Evolutionary conservation across 208 protist genomes (phyloP).

Genomic region (Crithidia mellificae): DNA sequence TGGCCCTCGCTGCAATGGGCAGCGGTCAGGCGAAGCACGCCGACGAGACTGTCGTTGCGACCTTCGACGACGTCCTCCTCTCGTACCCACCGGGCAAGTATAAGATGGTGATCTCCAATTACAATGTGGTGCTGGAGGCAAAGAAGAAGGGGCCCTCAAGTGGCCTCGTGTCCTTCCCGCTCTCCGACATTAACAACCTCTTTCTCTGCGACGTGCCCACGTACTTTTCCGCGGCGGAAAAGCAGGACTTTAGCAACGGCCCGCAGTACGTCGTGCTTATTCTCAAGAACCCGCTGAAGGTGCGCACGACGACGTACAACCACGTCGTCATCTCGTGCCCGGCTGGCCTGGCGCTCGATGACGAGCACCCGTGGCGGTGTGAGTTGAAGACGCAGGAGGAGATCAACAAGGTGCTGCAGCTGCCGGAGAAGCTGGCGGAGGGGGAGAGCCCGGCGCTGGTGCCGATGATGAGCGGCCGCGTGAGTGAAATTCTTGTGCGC

Average conservation of each 20-base stretch:
- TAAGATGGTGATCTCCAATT: conserved; percentile 84
- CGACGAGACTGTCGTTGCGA: conserved; percentile 71
- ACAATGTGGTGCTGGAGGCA: conserved; percentile 76
- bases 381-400: conserved; percentile 80
- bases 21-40: conserved; percentile 36
- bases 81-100: conserved; percentile 83
- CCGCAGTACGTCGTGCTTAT: conserved; percentile 86
- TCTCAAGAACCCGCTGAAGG: conserved; percentile 68
- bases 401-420: conserved; percentile 54
- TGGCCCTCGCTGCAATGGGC: conserved; percentile 61
- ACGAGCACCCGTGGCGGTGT: conserved; percentile 73
- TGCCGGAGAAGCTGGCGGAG: conserved; percentile 22
- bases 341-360: conserved; percentile 53
- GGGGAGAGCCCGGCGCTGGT: conserved; percentile 44
- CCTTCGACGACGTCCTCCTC: conserved; percentile 79
- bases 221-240: conserved; percentile 42
- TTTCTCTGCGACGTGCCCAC: conserved; percentile 83
- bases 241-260: conserved; percentile 27
- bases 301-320: conserved; percentile 76
- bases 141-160: conserved; percentile 57
- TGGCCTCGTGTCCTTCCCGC: conserved; percentile 53
- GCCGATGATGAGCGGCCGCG: conserved; percentile 75
- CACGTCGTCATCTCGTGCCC: conserved; percentile 85
- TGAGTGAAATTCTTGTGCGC: conserved; percentile 85
- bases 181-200: conserved; percentile 69